Evolutionary conservation across 1,284 basidiomycete species (phyloP).

Genomic region (Ganoderma boninense): DNA sequence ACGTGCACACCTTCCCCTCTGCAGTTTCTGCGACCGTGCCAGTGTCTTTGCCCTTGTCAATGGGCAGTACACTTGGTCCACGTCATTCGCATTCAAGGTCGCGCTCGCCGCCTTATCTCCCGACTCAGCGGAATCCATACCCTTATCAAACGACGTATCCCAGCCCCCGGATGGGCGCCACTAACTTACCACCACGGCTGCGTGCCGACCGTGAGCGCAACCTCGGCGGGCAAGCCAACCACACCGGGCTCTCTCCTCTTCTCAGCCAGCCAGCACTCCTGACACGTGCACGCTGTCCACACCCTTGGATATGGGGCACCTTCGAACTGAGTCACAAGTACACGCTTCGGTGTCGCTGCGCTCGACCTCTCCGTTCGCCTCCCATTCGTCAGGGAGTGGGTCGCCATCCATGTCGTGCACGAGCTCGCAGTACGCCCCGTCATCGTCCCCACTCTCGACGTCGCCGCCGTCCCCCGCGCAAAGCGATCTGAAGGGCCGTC

Average conservation of each 20-base stretch:
- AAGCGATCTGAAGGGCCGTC: slow-evolving; percentile 30
- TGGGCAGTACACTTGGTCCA: slow-evolving; percentile 24
- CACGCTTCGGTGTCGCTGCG: slow-evolving; percentile 26
- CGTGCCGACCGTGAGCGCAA: slow-evolving; percentile 28
- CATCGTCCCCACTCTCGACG: slow-evolving; percentile 43
- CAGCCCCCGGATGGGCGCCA: slow-evolving; percentile 22
- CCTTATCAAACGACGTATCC: slow-evolving; percentile 29
- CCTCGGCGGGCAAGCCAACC: slow-evolving; percentile 9
- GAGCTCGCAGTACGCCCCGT: slow-evolving; percentile 46
- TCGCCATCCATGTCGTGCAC: slow-evolving; percentile 46
- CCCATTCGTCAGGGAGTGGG: slow-evolving; percentile 43
- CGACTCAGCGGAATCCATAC: slow-evolving; percentile 22
- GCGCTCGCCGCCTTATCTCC: slow-evolving; percentile 31
- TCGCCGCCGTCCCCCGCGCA: slow-evolving; percentile 44
- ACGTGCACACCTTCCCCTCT: slow-evolving; percentile 27
- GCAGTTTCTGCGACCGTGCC: slow-evolving; percentile 6
- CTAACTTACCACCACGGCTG: slow-evolving; percentile 29
- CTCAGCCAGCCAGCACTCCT: slow-evolving; percentile 3
- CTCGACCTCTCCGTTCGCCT: slow-evolving; percentile 39
- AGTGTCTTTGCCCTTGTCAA: slow-evolving; percentile 11
- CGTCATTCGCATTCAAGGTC: slow-evolving; percentile 34
- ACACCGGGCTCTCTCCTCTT: slow-evolving; percentile 2
- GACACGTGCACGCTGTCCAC: not conserved
- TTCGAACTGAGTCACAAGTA: slow-evolving; percentile 7
- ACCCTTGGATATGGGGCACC: slow-evolving; percentile 9